Conservation (phyloP, 345 rosid species). For the Sisymbrium altissimum region DNA sequence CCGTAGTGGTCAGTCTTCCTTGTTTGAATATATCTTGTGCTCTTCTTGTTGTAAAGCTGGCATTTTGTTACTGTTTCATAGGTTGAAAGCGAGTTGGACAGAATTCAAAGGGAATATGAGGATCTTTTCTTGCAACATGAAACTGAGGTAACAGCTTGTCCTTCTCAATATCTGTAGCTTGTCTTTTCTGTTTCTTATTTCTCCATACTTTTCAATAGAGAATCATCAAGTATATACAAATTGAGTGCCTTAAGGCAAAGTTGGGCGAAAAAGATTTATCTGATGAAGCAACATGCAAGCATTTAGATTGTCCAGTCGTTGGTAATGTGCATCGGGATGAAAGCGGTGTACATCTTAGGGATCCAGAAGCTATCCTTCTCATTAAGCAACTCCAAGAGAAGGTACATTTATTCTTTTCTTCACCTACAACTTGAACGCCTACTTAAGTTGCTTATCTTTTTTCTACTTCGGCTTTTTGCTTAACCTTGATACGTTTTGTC, state of each 20-base stretch:
- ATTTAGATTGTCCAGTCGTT: slow-evolving; percentile 18
- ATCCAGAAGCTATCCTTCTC: slow-evolving; percentile 62
- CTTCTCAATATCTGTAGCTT: slow-evolving; percentile 11
- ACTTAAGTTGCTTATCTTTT: slow-evolving; percentile 7
- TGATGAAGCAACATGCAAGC: slow-evolving; percentile 25
- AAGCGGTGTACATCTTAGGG: slow-evolving; percentile 41
- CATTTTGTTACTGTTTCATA: slow-evolving; percentile 34
- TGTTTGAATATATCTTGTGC: slow-evolving; percentile 22
- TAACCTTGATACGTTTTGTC: slow-evolving; percentile 11
- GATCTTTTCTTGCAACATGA: slow-evolving; percentile 59
- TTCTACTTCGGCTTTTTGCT: slow-evolving; percentile 18
- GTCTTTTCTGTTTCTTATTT: slow-evolving; percentile 6
- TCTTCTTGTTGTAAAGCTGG: slow-evolving; percentile 28
- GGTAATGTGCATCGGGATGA: slow-evolving; percentile 33
- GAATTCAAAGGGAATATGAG: slow-evolving; percentile 58
- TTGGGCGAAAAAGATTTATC: slow-evolving; percentile 39
- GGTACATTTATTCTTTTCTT: slow-evolving; percentile 42
- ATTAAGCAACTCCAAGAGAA: slow-evolving; percentile 88
- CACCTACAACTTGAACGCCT: neutral
- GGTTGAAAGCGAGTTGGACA: slow-evolving; percentile 50
- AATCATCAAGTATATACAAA: slow-evolving; percentile 54
- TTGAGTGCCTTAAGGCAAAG: slow-evolving; percentile 59
- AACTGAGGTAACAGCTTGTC: slow-evolving; percentile 51
- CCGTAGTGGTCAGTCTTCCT: slow-evolving; percentile 53
- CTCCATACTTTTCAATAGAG: slow-evolving; percentile 39